phyloP scores from a whole-genome alignment of 495 filamentous ascomycete genomes.

The Pseudotulostoma volvatum region DNA sequence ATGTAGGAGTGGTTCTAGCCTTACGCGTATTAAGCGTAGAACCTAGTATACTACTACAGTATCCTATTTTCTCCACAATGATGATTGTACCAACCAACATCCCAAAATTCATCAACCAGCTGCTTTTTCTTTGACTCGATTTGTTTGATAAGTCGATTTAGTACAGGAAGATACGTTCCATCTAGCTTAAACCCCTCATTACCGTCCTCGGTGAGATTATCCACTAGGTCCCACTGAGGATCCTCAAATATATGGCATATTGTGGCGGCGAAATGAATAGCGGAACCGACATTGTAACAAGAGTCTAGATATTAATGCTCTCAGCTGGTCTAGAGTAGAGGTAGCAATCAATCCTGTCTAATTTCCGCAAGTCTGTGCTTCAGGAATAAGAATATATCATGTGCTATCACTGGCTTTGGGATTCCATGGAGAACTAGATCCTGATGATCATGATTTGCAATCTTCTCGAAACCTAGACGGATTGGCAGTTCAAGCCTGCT shows the following conservation, averaged over 20 bases:
- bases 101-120: too few relatives aligned
- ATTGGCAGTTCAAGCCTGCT: conserved; percentile 15
- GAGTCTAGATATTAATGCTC: too few relatives aligned
- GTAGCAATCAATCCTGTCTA: conserved; percentile 4
- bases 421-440: conserved; percentile 12
- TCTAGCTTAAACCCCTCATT: conserved; percentile 6
- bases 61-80: too few relatives aligned
- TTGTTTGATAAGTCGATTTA: too few relatives aligned
- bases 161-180: too few relatives aligned
- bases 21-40: too few relatives aligned
- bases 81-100: too few relatives aligned
- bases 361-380: conserved; percentile 7
- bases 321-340: too few relatives aligned
- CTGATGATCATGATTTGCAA: conserved; percentile 6
- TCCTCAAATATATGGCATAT: conserved; percentile 13
- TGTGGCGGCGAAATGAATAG: conserved; percentile 17
- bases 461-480: conserved; percentile 11
- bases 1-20: too few relatives aligned
- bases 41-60: too few relatives aligned
- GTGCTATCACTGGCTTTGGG: conserved; percentile 6
- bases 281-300: conserved; percentile 10
- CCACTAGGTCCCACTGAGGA: conserved; percentile 2
- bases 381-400: conserved; percentile 11
- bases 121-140: too few relatives aligned
- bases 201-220: conserved; percentile 5